Percentiles rank a stretch among this genome's conserved stretches.
phyloP scores from a whole-genome alignment of 2,329 filamentous ascomycete genomes.

The Paraconiothyrium sp. region DNA sequence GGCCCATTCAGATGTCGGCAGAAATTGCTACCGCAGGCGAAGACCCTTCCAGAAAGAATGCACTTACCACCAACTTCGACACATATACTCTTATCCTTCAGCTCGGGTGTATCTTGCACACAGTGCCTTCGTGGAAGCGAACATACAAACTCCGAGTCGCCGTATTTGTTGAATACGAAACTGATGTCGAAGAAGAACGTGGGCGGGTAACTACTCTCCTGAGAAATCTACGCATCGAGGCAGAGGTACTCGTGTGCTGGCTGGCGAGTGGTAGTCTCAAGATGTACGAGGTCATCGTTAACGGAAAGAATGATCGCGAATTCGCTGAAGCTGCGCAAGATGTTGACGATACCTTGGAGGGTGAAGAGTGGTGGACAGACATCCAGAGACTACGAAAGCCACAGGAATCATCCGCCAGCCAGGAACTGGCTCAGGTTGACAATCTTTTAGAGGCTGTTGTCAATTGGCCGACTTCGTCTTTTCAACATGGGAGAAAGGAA shows the following conservation, averaged over 20 bases:
- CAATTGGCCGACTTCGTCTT: slow-evolving; percentile 63
- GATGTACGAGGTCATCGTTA: slow-evolving; percentile 79
- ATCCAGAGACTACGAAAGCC: slow-evolving; percentile 63
- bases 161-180: slow-evolving; percentile 90
- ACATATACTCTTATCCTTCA: slow-evolving; percentile 90
- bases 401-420: slow-evolving; percentile 48
- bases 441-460: slow-evolving; percentile 55
- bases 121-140: slow-evolving; percentile 81
- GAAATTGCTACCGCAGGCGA: slow-evolving; percentile 69
- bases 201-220: slow-evolving; percentile 76
- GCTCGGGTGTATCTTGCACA: slow-evolving; percentile 83
- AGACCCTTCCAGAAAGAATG: slow-evolving; percentile 61
- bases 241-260: slow-evolving; percentile 82
- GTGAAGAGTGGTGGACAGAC: slow-evolving; percentile 86
- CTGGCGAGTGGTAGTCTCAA: slow-evolving; percentile 76
- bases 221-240: slow-evolving; percentile 83
- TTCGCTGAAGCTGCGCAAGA: slow-evolving; percentile 66
- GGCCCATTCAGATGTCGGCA: slow-evolving; percentile 94
- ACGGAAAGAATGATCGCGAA: slow-evolving; percentile 66
- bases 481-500: slow-evolving; percentile 60
- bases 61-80: slow-evolving; percentile 89
- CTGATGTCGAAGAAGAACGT: slow-evolving; percentile 81
- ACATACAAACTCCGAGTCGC: slow-evolving; percentile 77
- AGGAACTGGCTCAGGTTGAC: slow-evolving; percentile 56
- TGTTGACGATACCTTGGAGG: slow-evolving; percentile 72